phyloP scores from a whole-genome alignment of 2,329 filamentous ascomycete genomes.

The Whalleya microplaca region DNA sequence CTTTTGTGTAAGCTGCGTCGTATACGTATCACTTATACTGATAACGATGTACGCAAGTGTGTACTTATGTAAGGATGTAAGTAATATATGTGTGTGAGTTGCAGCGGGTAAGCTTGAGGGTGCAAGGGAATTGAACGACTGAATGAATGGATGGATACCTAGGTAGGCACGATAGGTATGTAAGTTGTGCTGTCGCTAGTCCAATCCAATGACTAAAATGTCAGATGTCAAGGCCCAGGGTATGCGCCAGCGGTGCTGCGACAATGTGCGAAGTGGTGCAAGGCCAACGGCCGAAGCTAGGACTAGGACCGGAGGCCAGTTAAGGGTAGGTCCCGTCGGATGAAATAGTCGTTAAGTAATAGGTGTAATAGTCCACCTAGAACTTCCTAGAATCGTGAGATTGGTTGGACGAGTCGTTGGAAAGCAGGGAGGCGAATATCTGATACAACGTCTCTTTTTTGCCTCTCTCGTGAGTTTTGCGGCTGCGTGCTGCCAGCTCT shows the following conservation, averaged over 20 bases:
- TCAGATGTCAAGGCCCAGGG: not conserved
- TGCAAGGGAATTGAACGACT: not conserved
- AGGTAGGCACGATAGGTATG: too few species aligned
- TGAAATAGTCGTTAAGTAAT: not conserved
- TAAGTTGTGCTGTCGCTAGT: not conserved
- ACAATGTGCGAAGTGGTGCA: not conserved
- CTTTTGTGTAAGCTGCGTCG: not conserved
- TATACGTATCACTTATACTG: not conserved
- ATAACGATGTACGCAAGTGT: not conserved
- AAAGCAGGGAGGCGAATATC: not conserved
- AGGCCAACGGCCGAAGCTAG: not conserved
- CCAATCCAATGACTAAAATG: not conserved
- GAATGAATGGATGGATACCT: too few species aligned
- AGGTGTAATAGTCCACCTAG: not conserved
- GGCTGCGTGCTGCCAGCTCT: conserved; percentile 13
- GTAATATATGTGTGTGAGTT: not conserved
- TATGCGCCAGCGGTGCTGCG: not conserved
- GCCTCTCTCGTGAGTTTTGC: conserved; percentile 12
- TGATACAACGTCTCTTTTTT: not conserved
- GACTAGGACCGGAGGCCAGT: not conserved
- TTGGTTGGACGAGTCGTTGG: not conserved
- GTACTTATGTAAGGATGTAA: too few species aligned
- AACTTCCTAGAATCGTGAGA: not conserved
- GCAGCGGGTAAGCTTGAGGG: not conserved
- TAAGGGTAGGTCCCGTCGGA: not conserved